A percentile compares a stretch with the other conserved stretches of the same genome.
Evolutionary conservation across 495 filamentous ascomycete genomes (phyloP).

Genomic region (Penicillium bovifimosum): DNA sequence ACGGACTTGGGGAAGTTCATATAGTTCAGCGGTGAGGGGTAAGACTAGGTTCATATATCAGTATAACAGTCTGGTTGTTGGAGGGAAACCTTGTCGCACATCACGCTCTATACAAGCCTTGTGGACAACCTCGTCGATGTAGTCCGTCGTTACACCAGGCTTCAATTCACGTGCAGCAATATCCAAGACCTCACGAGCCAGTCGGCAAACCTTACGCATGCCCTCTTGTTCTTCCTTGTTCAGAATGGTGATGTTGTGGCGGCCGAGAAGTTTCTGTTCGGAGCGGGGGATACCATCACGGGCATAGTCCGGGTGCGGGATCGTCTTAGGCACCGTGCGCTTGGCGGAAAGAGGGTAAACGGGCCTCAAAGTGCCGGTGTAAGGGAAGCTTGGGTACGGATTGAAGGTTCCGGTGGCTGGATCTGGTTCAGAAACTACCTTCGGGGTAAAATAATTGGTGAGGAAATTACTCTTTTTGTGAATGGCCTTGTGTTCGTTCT

Average conservation of each 20-base stretch:
- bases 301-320: conserved; percentile 80
- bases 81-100: conserved; percentile 47
- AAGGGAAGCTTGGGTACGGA: conserved; percentile 82
- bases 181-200: conserved; percentile 90
- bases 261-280: conserved; percentile 62
- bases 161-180: conserved; percentile 73
- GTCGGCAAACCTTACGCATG: conserved; percentile 88
- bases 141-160: conserved; percentile 92
- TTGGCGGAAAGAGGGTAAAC: conserved; percentile 80
- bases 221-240: conserved; percentile 72
- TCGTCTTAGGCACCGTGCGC: conserved; percentile 70
- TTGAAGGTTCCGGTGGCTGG: conserved; percentile 85
- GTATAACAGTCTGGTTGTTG: conserved; percentile 10
- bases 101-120: conserved; percentile 91
- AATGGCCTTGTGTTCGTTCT: conserved; percentile 79
- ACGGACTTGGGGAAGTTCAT: conserved; percentile 95
- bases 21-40: conserved; percentile 96
- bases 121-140: conserved; percentile 94
- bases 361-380: conserved; percentile 73
- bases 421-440: conserved; percentile 78
- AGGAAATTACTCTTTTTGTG: conserved; percentile 84
- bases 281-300: conserved; percentile 75
- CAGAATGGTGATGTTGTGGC: conserved; percentile 76
- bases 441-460: conserved; percentile 61
- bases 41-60: conserved; percentile 58